Evolutionary conservation across 1,139 yeast genomes (phyloP), one percentile per base, ranked within the genome.

Genomic region (Blastobotrys serpentis): DNA sequence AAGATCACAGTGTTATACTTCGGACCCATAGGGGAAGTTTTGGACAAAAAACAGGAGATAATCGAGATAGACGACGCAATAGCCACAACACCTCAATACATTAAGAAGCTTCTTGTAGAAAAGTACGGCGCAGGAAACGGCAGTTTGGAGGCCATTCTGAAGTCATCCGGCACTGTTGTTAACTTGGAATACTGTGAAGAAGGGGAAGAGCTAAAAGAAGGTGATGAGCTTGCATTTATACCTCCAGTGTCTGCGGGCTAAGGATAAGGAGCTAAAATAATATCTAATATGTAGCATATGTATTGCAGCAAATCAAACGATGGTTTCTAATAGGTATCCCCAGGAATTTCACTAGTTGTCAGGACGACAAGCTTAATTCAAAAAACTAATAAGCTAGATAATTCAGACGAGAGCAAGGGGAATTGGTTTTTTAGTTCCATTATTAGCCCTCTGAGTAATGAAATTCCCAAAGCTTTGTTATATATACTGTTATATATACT

Each of bases 171-270:
- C 5, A 33, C 18, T 4, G 44, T 33, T n/a, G 44, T 41, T 14
- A 41, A 41, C 37, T 22, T 26, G 37, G 37, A 41, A 13, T 41
- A 29, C 18, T 30, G 32, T 10, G 44, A 41, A 29, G 37, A 26
- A 4, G 44, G 11, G 25, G 33, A 41, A 6, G 17, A 4, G 22
- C 26, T 41, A 8, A 22, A 29, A 14, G 37, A 41, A 6, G 44
- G 44, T 2, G 44, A 41, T 25, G 44, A 26, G 25, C 37, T 41
- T 3, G 36, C 33, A 13, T 41, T 41, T 16, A 41, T 41, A 11
- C 44, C 44, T 3, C 44, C 44, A 10, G 44, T 41, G 11, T 39
- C 43, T 13, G 26, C 43, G 10, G 43, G 43, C 18, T 39, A 17
- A 39, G 32, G 5, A 23, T 23, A 10, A 10, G 10, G n/a, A n/a